A percentile compares a stretch with the other conserved stretches of the same genome.
Evolutionary conservation across 768 basidiomycete species (phyloP).

Genomic region (Neoboletus brunneissimus): DNA sequence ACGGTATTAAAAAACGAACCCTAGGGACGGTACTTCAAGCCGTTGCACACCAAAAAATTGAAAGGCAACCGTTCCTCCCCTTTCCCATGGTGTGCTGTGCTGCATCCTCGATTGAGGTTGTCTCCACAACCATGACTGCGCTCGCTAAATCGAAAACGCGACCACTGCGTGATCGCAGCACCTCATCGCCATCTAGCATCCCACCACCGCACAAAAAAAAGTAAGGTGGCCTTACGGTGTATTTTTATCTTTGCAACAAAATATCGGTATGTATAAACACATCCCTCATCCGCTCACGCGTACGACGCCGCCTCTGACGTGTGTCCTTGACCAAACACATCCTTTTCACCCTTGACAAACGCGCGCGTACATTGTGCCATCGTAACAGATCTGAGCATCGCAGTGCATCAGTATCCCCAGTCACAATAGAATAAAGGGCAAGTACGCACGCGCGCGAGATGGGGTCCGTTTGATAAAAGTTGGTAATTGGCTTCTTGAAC

Average conservation of each 20-base stretch:
- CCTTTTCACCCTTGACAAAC: conserved; percentile 68
- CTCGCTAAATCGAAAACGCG: background rate
- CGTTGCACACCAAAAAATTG: too few species aligned
- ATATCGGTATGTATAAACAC: background rate
- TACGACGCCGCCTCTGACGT: conserved; percentile 9
- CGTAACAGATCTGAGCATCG: conserved; percentile 68
- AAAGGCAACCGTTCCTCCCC: too few species aligned
- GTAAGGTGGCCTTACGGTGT: background rate
- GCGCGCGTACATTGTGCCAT: conserved; percentile 93
- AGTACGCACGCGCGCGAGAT: conserved; percentile 85
- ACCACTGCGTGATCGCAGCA: background rate
- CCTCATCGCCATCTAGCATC: background rate
- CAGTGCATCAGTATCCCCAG: background rate
- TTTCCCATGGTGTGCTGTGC: too few species aligned
- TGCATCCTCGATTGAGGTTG: too few species aligned
- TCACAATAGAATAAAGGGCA: background rate
- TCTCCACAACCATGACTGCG: too few species aligned
- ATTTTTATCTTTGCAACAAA: conserved; percentile 9
- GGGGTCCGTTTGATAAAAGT: conserved; percentile 96
- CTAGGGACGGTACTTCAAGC: too few species aligned
- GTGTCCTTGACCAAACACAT: background rate
- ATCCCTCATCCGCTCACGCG: conserved; percentile 5
- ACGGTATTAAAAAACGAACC: too few species aligned
- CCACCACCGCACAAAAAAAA: background rate
- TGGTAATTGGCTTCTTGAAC: conserved; percentile 78